Evolutionary conservation across 192 early-diverging fungal genomes (phyloP), one percentile per base, ranked within the genome.

Genomic region (Mortierella antarctica): DNA sequence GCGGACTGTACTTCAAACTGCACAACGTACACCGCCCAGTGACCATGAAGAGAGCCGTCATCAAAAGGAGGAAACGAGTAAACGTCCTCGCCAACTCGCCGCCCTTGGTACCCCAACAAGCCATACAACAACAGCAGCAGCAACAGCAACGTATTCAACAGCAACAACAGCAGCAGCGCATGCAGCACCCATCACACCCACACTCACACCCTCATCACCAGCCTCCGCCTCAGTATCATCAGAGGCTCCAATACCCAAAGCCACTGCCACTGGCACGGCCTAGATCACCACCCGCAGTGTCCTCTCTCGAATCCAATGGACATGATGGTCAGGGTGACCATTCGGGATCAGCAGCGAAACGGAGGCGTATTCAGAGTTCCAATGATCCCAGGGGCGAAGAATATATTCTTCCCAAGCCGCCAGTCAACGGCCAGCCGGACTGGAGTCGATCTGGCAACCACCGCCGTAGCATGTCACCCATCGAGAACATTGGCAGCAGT

Each of bases 1-100:
- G 94, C 67, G 97, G 97, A 1, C 85, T 98, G 49, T 96, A 98
- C 79, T 96, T 86, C 70, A 94, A 93, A 71, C 88, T 96, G 46
- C 94, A 98, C 85, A 90, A 89, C 75, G 87, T 89, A n/a, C 85
- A 92, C 49, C 89, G 96, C 39, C 96, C 96, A 23, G 86, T 93
- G 4, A 91, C 88, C 15, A 93, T 95, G 93, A 93, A 92, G 77
- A 81, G 91, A 44, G 77, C 86, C 4, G 88, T 93, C 13, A 94
- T 95, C 66, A 94, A 92, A 74, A 89, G 94, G 21, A 83, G 93
- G 50, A 91, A 91, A 45, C 86, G 93, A 42, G 86, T 89, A 39
- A 82, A 84, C 10, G 40, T 68, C 44, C 70, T 74, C 58, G 64
- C 84, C 0, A 73, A 62, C 55, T 79, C 82, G 8, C 75, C 75